Percentiles rank a stretch among this genome's conserved stretches.
Evolutionary conservation across 441 rosid genomes (phyloP).

Genomic region (Capsella rubella): DNA sequence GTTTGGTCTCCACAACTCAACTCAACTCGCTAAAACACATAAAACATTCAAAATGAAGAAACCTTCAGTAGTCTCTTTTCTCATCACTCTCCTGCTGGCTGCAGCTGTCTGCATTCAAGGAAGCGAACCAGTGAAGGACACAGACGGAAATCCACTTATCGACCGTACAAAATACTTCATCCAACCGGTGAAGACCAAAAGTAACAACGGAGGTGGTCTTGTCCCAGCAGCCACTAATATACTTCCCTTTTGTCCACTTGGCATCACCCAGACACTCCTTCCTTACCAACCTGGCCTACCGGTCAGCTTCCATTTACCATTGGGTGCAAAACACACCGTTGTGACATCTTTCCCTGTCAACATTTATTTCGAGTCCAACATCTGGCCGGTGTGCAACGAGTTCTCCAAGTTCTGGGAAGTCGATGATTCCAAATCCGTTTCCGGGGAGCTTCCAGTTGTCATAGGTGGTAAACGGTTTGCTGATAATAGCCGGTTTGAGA

Average conservation of each 20-base stretch:
- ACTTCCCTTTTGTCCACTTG: constrained; percentile 26
- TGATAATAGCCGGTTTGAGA: background rate
- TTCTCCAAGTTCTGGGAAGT: constrained; percentile 33
- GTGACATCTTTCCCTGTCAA: background rate
- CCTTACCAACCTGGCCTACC: constrained; percentile 10
- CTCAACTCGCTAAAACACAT: background rate
- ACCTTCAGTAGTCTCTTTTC: constrained; percentile 11
- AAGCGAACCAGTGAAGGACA: constrained; percentile 22
- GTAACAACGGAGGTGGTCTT: constrained; percentile 33
- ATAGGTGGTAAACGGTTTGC: background rate
- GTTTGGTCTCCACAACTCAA: constrained; percentile 11
- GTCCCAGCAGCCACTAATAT: background rate
- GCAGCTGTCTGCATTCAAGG: constrained; percentile 20
- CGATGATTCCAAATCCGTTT: background rate
- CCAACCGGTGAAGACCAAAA: background rate
- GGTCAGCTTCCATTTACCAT: background rate
- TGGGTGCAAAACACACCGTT: too few relatives aligned
- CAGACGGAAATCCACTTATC: background rate
- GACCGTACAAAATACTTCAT: background rate
- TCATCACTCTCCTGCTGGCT: constrained; percentile 27
- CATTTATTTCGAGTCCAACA: constrained; percentile 7
- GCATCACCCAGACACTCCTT: constrained; percentile 12
- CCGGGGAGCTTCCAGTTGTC: background rate
- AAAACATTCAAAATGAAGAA: constrained; percentile 14
- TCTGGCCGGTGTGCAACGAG: constrained; percentile 5